Evolutionary conservation across 805 yeast genomes (phyloP), one percentile per base, ranked within the genome.

Genomic region (Cyberlindnera subsufficiens): DNA sequence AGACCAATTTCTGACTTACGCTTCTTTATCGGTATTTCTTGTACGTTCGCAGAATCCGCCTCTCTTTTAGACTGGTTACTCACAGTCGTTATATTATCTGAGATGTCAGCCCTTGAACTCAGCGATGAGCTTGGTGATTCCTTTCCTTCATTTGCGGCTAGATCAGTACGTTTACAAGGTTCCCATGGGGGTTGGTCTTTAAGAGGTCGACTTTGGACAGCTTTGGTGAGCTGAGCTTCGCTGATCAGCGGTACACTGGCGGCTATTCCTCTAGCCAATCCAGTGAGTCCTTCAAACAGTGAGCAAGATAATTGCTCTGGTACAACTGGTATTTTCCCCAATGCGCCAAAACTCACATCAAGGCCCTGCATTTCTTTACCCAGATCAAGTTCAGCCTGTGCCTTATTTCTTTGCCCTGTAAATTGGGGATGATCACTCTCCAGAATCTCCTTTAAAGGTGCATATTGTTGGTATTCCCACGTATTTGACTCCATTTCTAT

Each of bases 1-100:
- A 47, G 32, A 1, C 47, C 37, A 15, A 45, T 35, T 18, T 48
- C 53, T 1, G 51, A 39, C 37, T 47, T 55, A 15, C 52, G 44
- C 35, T 48, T 50, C 37, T 57, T 55, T 3, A 38, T 5, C 13
- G 32, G 45, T 14, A 35, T 35, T 5, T 30, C 40, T 5, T 31
- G 29, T 2, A 16, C 19, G 1, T n/a, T 34, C 5, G 34, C 7
- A 3, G 29, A 16, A 3, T 31, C 33, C 2, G 37, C 18, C 11
- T 27, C 35, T 27, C 36, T 19, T 27, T 36, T 37, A 9, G 27
- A 22, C 27, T 9, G 11, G n/a, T 16, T 34, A 14, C 37, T 19
- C 13, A 27, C 30, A 6, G 36, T 22, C 6, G 15, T 22, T 22
- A 9, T 6, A 22, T 22, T 22, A 22, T 9, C 27, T 22, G 27